phyloP scores from a whole-genome alignment of 2,329 filamentous ascomycete genomes.

The Neurospora crassa region DNA sequence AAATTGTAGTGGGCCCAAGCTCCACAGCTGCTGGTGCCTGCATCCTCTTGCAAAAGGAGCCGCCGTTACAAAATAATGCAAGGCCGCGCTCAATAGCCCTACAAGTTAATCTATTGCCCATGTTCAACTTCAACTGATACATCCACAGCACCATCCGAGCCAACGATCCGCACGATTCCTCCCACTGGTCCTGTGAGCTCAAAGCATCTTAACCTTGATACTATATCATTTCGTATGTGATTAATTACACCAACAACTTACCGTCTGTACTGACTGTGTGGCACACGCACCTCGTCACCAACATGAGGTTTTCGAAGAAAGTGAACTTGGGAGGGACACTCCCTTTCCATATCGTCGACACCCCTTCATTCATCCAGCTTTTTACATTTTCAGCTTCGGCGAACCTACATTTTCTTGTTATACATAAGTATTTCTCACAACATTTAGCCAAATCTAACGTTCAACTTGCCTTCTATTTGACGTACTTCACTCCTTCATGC shows the following conservation, averaged over 20 bases:
- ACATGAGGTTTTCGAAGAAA: neutral
- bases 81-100: neutral
- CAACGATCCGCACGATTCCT: neutral
- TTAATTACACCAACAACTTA: neutral
- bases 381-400: rapidly evolving
- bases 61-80: neutral
- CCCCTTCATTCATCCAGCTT: rapidly evolving
- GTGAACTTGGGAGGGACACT: neutral
- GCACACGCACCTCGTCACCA: neutral
- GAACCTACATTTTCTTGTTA: rapidly evolving
- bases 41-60: neutral
- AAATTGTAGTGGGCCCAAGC: neutral
- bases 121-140: neutral
- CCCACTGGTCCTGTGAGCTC: neutral
- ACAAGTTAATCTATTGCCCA: neutral
- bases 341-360: rapidly evolving
- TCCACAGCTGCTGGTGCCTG: neutral
- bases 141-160: neutral
- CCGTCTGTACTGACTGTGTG: neutral
- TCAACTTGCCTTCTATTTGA: neutral
- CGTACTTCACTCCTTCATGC: neutral
- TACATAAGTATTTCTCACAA: too few relatives aligned
- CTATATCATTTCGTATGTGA: neutral
- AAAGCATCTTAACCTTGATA: neutral
- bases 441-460: neutral